Conservation (phyloP, 164 flowering plant species). For the Stephania cephalantha region DNA sequence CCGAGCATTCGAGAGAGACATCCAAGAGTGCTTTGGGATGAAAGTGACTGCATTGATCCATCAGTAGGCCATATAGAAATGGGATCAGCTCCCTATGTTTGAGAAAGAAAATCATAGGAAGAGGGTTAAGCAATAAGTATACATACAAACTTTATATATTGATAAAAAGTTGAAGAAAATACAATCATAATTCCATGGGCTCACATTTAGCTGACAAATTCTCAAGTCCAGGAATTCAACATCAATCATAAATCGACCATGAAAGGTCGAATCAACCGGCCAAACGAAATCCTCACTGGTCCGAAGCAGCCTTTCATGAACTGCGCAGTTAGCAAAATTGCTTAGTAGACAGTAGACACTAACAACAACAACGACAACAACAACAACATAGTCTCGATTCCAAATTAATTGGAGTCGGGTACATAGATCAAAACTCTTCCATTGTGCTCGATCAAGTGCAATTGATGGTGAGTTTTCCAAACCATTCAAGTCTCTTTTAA, state of each 20-base stretch:
- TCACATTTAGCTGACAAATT: slow-evolving; percentile 55
- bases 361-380: too few species aligned
- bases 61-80: slow-evolving; percentile 67
- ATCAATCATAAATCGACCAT: slow-evolving; percentile 75
- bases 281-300: slow-evolving; percentile 73
- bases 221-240: slow-evolving; percentile 89
- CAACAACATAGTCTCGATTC: too few species aligned
- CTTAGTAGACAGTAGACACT: too few species aligned
- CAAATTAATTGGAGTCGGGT: too few species aligned
- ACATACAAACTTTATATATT: too few species aligned
- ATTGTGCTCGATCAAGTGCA: too few species aligned
- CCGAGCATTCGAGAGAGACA: slow-evolving; percentile 82
- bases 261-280: slow-evolving; percentile 66
- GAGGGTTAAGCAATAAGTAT: background rate
- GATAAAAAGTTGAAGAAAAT: background rate
- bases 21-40: slow-evolving; percentile 46
- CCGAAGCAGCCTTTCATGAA: slow-evolving; percentile 71
- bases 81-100: slow-evolving; percentile 61
- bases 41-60: slow-evolving; percentile 40
- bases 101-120: background rate
- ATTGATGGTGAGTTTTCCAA: too few species aligned
- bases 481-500: too few species aligned
- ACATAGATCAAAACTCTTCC: too few species aligned
- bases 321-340: slow-evolving; percentile 33
- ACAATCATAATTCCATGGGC: background rate